Evolutionary conservation across 2,329 filamentous ascomycete species (phyloP), one percentile per base, ranked within the genome.

Genomic region (Lecanoromycetidae sp.): DNA sequence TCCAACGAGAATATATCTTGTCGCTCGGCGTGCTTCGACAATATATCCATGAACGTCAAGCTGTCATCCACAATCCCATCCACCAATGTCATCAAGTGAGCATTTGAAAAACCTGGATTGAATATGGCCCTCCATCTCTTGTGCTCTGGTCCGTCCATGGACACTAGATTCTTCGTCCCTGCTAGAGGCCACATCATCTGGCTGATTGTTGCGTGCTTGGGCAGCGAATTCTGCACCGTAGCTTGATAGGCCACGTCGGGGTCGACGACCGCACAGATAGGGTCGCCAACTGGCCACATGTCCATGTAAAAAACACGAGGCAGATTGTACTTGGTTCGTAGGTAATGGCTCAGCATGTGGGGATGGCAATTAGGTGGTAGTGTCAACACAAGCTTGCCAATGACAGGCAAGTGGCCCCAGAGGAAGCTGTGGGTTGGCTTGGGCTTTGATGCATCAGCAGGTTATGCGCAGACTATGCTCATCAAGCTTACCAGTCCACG

Each of bases 61-160:
- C 51, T 54, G 17, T 57, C 58, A 20, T 62, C 57, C 2, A 63
- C 45, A 13, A 63, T 57, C 12, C 51, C 54, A 3, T 58, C 56
- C 5, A 61, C 50, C 23, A 62, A 44, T 1, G 41, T 58, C 29
- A 60, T 52, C 7, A 62, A 53, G 47, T 63, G 56, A 36, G 50
- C 53, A 2, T 54, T 53, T 0, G 57, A 52, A 46, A 63, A 63
- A 8, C 59, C 61, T 0, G 59, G 57, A 36, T 61, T 63, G 50
- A 61, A 61, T 12, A 57, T 53, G 22, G 53, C 55, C 34, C 60
- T 56, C 22, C 62, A 53, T 0, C 40, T 36, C 44, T 60, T 63
- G 58, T 59, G 61, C 20, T 56, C 30, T 19, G 53, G 46, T 3
- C 56, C 57, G 40, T 61, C 56, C 22, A 57, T 38, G 6, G 46